phyloP scores from a whole-genome alignment of 176 grass and related monocot species.

The Phyllostachys edulis region DNA sequence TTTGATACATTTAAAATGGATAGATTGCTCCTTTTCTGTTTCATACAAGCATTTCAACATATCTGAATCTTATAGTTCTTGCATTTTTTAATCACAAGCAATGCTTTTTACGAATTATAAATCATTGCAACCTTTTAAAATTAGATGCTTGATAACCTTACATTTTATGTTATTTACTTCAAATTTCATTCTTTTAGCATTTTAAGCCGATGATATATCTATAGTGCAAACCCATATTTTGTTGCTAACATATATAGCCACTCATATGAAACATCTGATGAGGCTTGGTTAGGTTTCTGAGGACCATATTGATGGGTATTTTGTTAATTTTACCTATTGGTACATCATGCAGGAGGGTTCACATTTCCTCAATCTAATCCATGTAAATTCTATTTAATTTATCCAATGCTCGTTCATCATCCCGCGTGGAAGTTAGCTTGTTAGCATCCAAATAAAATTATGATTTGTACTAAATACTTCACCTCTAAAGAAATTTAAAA shows the following conservation, averaged over 20 bases:
- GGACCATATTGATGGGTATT: background rate
- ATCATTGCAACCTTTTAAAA: background rate
- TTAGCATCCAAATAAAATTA: background rate
- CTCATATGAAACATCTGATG: background rate
- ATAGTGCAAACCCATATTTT: background rate
- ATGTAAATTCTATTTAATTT: background rate
- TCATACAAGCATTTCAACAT: background rate
- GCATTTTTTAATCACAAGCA: background rate
- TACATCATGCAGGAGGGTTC: background rate
- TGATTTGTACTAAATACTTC: background rate
- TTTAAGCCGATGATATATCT: background rate
- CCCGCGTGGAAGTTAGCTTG: background rate
- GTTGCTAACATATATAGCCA: background rate
- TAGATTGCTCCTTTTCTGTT: background rate
- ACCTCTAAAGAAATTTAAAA: background rate
- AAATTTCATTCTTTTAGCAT: background rate
- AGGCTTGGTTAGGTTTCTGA: background rate
- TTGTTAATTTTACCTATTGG: background rate
- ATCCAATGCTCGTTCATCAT: background rate
- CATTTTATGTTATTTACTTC: slow-evolving; percentile 21
- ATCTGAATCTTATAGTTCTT: background rate
- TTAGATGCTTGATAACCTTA: background rate
- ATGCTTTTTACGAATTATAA: background rate
- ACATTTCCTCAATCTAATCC: background rate
- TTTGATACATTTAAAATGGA: background rate